Base-by-base conservation (phyloP, 108 stramenopile species). In the Fistulifera solaris region DNA sequence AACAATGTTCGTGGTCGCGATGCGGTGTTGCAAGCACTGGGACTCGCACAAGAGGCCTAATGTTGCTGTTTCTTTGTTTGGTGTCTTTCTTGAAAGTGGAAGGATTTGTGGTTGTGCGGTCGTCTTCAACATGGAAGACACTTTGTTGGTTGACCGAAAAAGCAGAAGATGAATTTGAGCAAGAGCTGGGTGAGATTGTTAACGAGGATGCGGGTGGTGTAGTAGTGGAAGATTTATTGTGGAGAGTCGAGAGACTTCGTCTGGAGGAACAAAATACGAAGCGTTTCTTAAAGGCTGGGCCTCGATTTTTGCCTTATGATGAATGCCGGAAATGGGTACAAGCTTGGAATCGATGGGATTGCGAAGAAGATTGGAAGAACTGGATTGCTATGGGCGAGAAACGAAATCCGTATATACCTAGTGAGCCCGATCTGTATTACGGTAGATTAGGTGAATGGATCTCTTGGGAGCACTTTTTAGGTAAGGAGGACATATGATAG, bases 381-480 rank as follows among this genome's bases (percentile, higher is more conserved):
- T 80, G 78, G 78, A 80, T 80, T 31, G 61, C 27, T 15, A 61
- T 70, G 54, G 78, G 78, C 27, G 78, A 80, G 48, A 80, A 80
- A 31, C 45, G 83, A 49, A 89, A 76, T 28, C 56, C 78, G 0
- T 76, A 76, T 48, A 82, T 89, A 51, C 81, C 83, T 13, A 72
- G 71, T 27, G 44, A 70, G n/a, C 87, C 87, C 0, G 83, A 89
- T 27, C 76, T 84, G 56, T 89, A 89, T 62, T 89, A 82, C 54
- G 74, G 70, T 0, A 48, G 52, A 40, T 60, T 63, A 11, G 81
- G 83, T 19, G 63, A 84, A 38, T 89, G 87, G 87, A 75, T 69
- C 22, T 58, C 64, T 18, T 89, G 87, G 87, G 80, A 76, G 18
- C 83, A 84, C 41, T 84, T 80, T 68, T 59, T 84, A 18, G 65